These are phyloP conservation scores for Xylaria acuta DNA, from an alignment of 495 filamentous ascomycete genomes.

Conservation along the genomic window DNA sequence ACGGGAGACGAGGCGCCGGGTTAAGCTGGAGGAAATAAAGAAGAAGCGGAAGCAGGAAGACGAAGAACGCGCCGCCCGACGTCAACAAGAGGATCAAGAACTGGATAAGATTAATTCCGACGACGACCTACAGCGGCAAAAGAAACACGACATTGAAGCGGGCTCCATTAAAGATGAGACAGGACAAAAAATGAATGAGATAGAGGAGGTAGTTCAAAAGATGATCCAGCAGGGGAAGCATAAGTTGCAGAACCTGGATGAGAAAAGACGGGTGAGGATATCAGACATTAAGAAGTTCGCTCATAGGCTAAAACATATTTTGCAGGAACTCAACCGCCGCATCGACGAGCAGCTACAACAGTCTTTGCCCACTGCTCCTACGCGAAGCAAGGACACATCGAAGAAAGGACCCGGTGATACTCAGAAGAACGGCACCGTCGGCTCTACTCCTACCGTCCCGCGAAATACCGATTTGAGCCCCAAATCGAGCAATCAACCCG, in stretches of 20 bases:
- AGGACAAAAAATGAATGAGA: slow-evolving; percentile 35
- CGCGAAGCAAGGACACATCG: slow-evolving; percentile 11
- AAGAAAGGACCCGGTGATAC: not conserved
- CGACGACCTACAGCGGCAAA: slow-evolving; percentile 37
- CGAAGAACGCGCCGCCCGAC: slow-evolving; percentile 38
- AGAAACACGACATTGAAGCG: slow-evolving; percentile 31
- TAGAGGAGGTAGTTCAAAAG: slow-evolving; percentile 39
- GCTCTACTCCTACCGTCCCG: not conserved
- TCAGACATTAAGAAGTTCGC: not conserved
- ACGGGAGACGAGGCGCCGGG: slow-evolving; percentile 29
- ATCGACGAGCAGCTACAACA: slow-evolving; percentile 45
- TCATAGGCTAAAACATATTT: slow-evolving; percentile 14
- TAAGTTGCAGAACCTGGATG: slow-evolving; percentile 40
- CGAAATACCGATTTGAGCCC: not conserved
- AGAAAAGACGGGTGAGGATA: slow-evolving; percentile 39
- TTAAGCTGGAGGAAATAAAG: slow-evolving; percentile 36
- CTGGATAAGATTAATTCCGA: slow-evolving; percentile 26
- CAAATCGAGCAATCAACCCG: not conserved
- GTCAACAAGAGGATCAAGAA: slow-evolving; percentile 42
- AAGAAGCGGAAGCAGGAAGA: slow-evolving; percentile 42
- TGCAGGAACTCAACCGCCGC: slow-evolving; percentile 45
- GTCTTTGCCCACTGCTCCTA: slow-evolving; percentile 28
- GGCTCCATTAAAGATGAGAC: slow-evolving; percentile 40
- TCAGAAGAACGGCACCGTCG: not conserved
- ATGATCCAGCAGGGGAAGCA: slow-evolving; percentile 35